Conservation (phyloP, 768 basidiomycete species). For the Naganishia onofrii region DNA sequence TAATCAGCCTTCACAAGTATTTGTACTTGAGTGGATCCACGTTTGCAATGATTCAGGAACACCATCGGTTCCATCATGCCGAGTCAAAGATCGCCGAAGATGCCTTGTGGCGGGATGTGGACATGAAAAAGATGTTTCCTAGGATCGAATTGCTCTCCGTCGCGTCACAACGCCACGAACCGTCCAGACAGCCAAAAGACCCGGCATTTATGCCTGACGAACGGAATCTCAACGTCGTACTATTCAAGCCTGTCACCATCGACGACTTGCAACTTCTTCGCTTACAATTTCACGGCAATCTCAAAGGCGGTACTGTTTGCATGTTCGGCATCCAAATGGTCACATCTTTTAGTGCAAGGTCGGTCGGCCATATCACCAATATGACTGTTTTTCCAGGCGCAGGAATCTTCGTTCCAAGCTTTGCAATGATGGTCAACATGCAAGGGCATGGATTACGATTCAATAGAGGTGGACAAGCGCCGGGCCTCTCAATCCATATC, state of each 20-base stretch:
- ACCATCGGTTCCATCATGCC: background rate
- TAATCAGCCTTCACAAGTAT: background rate
- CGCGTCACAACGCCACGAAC: background rate
- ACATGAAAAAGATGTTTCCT: background rate
- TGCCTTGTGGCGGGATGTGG: background rate
- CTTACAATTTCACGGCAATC: background rate
- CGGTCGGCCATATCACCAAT: background rate
- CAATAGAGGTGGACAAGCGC: background rate
- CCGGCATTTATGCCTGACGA: background rate
- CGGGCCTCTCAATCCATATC: background rate
- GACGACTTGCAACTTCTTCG: background rate
- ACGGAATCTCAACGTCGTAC: background rate
- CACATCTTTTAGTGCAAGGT: background rate
- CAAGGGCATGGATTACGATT: background rate
- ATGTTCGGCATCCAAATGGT: constrained; percentile 7
- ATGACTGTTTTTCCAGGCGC: background rate
- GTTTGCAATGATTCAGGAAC: background rate
- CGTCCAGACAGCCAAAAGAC: background rate
- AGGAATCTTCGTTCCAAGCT: background rate
- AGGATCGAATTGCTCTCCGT: background rate
- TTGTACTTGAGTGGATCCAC: background rate
- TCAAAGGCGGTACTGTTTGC: background rate
- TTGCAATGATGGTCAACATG: background rate
- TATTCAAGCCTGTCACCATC: background rate
- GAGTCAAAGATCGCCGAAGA: background rate